Evolutionary conservation across 768 basidiomycete genomes (phyloP).

Genomic region (Russula griseocarnosa): DNA sequence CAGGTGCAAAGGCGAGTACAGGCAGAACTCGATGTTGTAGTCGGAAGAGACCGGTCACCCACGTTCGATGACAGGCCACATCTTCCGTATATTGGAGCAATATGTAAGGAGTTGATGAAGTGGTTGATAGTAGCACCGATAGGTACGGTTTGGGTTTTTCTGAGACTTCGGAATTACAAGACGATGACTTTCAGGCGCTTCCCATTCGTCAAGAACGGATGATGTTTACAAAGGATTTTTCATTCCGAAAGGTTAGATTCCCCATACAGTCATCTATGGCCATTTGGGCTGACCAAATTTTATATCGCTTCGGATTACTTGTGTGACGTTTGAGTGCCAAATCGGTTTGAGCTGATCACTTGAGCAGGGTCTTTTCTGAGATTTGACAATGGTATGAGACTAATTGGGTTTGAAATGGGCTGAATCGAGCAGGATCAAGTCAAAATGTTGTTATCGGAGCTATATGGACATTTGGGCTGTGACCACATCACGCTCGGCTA

Average conservation of each 20-base stretch:
- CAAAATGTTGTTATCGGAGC: no score
- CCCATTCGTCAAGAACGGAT: constrained; percentile 1
- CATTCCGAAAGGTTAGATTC: constrained; percentile 14
- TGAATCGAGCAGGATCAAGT: no score
- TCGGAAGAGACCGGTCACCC: not conserved
- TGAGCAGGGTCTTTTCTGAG: no score
- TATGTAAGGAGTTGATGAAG: constrained; percentile 32
- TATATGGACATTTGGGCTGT: no score
- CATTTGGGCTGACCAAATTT: no score
- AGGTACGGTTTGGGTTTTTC: not conserved
- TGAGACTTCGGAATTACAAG: not conserved
- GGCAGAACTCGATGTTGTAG: not conserved
- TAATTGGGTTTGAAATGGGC: no score
- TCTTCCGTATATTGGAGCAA: constrained; percentile 32
- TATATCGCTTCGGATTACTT: no score
- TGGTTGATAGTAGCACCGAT: constrained; percentile 25
- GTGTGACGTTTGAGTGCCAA: no score
- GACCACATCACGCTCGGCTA: no score
- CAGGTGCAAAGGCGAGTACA: not conserved
- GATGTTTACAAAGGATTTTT: not conserved
- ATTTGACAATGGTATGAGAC: no score
- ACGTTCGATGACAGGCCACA: not conserved
- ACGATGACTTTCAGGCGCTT: not conserved
- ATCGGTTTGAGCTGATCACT: no score
- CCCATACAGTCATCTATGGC: no score